Percentiles rank a stretch among this genome's conserved stretches.
Conservation (phyloP, 2,329 filamentous ascomycete genomes). For the Fusarium tricinctum region DNA sequence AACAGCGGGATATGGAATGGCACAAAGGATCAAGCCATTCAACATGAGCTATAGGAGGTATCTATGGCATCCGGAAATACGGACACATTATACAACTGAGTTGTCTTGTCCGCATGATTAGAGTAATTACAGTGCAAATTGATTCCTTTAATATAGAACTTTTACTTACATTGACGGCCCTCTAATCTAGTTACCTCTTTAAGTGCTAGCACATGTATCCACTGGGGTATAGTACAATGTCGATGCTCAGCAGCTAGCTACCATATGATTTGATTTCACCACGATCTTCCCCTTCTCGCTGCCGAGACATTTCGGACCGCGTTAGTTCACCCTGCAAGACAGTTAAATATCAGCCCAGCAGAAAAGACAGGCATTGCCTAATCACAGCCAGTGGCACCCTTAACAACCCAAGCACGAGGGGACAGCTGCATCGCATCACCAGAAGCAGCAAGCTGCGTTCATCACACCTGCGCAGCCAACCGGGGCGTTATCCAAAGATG, state of each 20-base stretch:
- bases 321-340: constrained; percentile 7
- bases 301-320: constrained; percentile 27
- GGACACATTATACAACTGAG: constrained; percentile 22
- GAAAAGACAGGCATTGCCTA: constrained; percentile 21
- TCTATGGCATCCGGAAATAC: constrained; percentile 30
- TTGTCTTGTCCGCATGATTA: constrained; percentile 24
- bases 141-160: constrained; percentile 17
- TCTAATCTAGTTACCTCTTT: too few species aligned
- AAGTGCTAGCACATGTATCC: not conserved
- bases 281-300: constrained; percentile 4
- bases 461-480: constrained; percentile 42
- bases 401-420: constrained; percentile 25
- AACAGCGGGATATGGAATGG: constrained; percentile 45
- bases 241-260: constrained; percentile 1
- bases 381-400: constrained; percentile 22
- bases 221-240: not conserved
- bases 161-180: constrained; percentile 1
- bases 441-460: constrained; percentile 42
- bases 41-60: constrained; percentile 54
- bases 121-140: constrained; percentile 26
- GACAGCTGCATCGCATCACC: constrained; percentile 37
- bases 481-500: constrained; percentile 39
- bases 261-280: constrained; percentile 7
- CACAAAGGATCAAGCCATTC: constrained; percentile 50
- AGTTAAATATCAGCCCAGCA: constrained; percentile 4